Conservation (phyloP, 371 early-diverging fungal genomes). For the Mortierella sp. region DNA sequence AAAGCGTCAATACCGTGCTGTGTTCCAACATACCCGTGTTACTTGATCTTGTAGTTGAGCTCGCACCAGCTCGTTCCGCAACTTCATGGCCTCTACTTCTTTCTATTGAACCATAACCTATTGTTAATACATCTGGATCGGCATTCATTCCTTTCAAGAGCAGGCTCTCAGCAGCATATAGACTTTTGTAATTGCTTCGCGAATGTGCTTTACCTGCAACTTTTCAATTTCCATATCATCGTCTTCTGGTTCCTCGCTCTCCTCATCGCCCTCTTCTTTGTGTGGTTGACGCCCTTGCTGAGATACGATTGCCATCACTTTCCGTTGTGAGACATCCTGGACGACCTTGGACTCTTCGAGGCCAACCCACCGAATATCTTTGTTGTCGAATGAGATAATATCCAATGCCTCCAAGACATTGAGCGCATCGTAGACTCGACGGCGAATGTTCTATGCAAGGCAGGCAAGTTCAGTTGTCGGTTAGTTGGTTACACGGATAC, state of each 20-base stretch:
- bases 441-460: slow-evolving; percentile 73
- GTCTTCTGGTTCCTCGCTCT: slow-evolving; percentile 57
- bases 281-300: slow-evolving; percentile 8
- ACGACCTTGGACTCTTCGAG: slow-evolving; percentile 43
- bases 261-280: slow-evolving; percentile 32
- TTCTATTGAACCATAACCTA: slow-evolving; percentile 1
- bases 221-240: slow-evolving; percentile 57
- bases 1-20: neutral
- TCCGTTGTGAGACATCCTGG: slow-evolving; percentile 1
- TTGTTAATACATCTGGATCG: neutral
- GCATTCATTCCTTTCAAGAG: neutral
- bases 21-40: slow-evolving; percentile 28
- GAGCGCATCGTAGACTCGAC: slow-evolving; percentile 85
- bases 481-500: too few species aligned
- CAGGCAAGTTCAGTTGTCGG: neutral
- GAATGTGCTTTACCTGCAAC: slow-evolving; percentile 40
- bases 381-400: slow-evolving; percentile 77
- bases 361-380: slow-evolving; percentile 82
- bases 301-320: neutral
- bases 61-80: slow-evolving; percentile 30
- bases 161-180: too few species aligned
- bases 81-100: slow-evolving; percentile 37
- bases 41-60: slow-evolving; percentile 50
- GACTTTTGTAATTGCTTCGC: too few species aligned
- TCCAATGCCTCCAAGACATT: slow-evolving; percentile 84